phyloP scores from a whole-genome alignment of 2,329 filamentous ascomycete genomes.

The Cordyceps pruinosa region DNA sequence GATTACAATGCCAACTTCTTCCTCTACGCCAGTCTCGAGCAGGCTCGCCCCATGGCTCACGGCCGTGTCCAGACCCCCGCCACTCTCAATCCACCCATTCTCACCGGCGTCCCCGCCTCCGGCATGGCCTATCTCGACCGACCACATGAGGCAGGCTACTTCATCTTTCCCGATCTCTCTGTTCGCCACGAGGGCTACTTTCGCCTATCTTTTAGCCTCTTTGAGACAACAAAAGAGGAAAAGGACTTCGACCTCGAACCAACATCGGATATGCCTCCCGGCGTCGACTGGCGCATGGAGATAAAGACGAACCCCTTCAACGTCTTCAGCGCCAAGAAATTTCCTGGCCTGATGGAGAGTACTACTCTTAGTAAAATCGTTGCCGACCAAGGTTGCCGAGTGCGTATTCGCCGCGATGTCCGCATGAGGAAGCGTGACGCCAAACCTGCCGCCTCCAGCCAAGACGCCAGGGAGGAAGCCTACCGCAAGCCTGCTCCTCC shows the following conservation, averaged over 20 bases:
- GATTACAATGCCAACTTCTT: conserved; percentile 97
- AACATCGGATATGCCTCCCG: conserved; percentile 39
- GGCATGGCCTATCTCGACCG: conserved; percentile 95
- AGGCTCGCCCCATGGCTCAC: conserved; percentile 74
- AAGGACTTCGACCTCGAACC: conserved; percentile 63
- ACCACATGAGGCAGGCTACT: conserved; percentile 75
- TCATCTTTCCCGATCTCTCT: conserved; percentile 94
- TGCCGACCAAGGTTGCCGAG: conserved; percentile 92
- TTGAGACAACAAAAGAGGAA: conserved; percentile 83
- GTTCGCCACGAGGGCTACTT: conserved; percentile 94
- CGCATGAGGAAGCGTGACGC: conserved; percentile 79
- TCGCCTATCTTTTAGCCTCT: conserved; percentile 83
- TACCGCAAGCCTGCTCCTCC: conserved; percentile 31
- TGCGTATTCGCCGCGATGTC: conserved; percentile 89
- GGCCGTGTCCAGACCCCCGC: conserved; percentile 63
- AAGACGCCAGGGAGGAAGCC: conserved; percentile 59
- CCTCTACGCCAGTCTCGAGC: conserved; percentile 85
- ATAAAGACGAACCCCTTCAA: conserved; percentile 82
- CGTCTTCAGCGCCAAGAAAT: conserved; percentile 97
- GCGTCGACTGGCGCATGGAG: conserved; percentile 78
- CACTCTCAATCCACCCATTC: conserved; percentile 69
- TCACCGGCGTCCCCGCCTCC: conserved; percentile 90
- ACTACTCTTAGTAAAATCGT: conserved; percentile 84
- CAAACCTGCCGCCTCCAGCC: conserved; percentile 50
- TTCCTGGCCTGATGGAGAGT: conserved; percentile 86